Evolutionary conservation across 352 stramenopile species (phyloP).

Genomic region (Pythium apleroticum): DNA sequence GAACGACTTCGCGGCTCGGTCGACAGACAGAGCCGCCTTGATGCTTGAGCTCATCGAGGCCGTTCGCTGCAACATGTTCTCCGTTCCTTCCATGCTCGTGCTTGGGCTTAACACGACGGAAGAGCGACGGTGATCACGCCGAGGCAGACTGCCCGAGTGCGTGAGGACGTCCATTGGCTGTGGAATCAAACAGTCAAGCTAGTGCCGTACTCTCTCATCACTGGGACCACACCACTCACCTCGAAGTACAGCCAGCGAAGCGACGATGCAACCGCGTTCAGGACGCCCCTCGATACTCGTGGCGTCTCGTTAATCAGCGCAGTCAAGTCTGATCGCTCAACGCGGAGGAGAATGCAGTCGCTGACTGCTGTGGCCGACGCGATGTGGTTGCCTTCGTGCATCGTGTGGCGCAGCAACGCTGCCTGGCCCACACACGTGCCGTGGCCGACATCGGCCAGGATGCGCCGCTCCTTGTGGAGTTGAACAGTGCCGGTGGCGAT

Average conservation of each 20-base stretch:
- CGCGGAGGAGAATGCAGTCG: slow-evolving; percentile 72
- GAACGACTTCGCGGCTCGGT: slow-evolving; percentile 71
- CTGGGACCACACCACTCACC: slow-evolving; percentile 29
- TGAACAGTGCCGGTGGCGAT: slow-evolving; percentile 71
- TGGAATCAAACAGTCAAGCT: neutral
- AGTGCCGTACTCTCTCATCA: neutral
- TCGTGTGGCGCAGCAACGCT: slow-evolving; percentile 60
- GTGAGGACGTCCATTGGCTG: slow-evolving; percentile 65
- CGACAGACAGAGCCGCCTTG: slow-evolving; percentile 66
- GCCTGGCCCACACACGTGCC: slow-evolving; percentile 79
- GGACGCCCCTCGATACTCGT: slow-evolving; percentile 68
- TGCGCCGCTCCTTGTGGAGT: slow-evolving; percentile 69
- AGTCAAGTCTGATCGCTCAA: slow-evolving; percentile 66
- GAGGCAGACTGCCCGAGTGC: slow-evolving; percentile 61
- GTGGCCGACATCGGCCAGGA: slow-evolving; percentile 64
- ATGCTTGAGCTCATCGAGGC: slow-evolving; percentile 61
- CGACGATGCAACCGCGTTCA: slow-evolving; percentile 76
- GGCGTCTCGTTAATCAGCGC: slow-evolving; percentile 72
- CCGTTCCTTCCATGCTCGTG: slow-evolving; percentile 20
- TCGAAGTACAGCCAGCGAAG: slow-evolving; percentile 79
- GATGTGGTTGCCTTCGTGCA: slow-evolving; percentile 69
- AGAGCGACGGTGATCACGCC: slow-evolving; percentile 44
- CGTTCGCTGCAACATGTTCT: slow-evolving; percentile 52
- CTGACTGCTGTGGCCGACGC: slow-evolving; percentile 66
- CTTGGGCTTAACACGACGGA: slow-evolving; percentile 28